Evolutionary conservation across 192 early-diverging fungal genomes (phyloP).

Genomic region (Chytriomyces sp.): DNA sequence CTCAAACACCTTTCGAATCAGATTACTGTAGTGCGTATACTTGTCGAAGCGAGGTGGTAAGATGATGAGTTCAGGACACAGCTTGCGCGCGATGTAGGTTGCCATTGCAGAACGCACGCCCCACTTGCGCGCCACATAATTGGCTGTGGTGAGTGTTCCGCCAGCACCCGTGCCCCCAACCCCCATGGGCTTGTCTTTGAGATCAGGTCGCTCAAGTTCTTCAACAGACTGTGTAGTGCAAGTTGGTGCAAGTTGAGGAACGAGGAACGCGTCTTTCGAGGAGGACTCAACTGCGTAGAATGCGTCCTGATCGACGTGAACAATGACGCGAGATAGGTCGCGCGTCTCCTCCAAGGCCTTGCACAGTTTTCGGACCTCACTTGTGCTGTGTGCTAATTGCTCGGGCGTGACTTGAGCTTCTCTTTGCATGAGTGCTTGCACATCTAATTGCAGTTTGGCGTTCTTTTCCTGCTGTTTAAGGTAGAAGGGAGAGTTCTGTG

Average conservation of each 20-base stretch:
- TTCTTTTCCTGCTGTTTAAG: not conserved
- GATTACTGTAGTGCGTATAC: slow-evolving; percentile 47
- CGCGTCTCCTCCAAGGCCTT: slow-evolving; percentile 40
- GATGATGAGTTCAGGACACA: slow-evolving; percentile 63
- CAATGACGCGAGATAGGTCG: slow-evolving; percentile 57
- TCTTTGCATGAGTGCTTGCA: slow-evolving; percentile 37
- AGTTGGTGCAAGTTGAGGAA: too few species aligned
- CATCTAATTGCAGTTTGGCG: slow-evolving; percentile 25
- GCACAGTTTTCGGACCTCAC: slow-evolving; percentile 44
- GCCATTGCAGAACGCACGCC: slow-evolving; percentile 74
- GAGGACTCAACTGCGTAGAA: too few species aligned
- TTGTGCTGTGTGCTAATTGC: slow-evolving; percentile 42
- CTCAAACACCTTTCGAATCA: slow-evolving; percentile 56
- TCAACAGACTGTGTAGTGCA: too few species aligned
- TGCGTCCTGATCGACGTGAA: slow-evolving; percentile 67
- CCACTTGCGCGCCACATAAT: slow-evolving; percentile 65
- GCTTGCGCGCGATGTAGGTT: slow-evolving; percentile 37
- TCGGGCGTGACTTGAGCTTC: slow-evolving; percentile 39
- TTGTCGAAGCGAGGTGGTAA: slow-evolving; percentile 54
- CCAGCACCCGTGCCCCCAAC: slow-evolving; percentile 48
- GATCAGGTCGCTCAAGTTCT: slow-evolving; percentile 63
- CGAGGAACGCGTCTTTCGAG: too few species aligned
- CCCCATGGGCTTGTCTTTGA: slow-evolving; percentile 65
- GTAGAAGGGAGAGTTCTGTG: slow-evolving; percentile 11
- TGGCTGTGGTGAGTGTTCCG: slow-evolving; percentile 63